Conservation (phyloP, 1,284 basidiomycete species). For the Fomes fomentarius region DNA sequence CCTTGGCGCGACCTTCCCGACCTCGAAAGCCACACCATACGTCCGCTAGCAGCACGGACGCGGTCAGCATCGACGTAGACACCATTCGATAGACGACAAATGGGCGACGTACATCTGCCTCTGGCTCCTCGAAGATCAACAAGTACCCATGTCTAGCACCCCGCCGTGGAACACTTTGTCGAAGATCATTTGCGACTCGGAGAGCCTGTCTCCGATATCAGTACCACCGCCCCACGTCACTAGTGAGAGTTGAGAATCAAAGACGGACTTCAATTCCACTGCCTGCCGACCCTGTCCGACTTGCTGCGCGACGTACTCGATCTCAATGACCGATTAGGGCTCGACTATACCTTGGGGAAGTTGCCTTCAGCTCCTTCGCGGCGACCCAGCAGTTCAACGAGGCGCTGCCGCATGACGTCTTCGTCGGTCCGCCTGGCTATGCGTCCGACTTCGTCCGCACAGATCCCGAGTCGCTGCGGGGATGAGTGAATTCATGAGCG, state of each 20-base stretch:
- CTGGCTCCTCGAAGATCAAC: constrained; percentile 85
- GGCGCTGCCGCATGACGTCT: too few species aligned
- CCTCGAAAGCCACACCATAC: constrained; percentile 87
- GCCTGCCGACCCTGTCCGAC: constrained; percentile 90
- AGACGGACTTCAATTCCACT: constrained; percentile 90
- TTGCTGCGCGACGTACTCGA: constrained; percentile 86
- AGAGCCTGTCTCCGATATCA: constrained; percentile 80
- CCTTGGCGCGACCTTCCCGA: constrained; percentile 92
- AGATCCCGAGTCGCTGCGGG: too few species aligned
- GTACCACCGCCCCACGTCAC: neutral
- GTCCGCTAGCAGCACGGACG: constrained; percentile 57
- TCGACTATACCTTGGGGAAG: constrained; percentile 98
- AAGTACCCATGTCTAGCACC: constrained; percentile 92
- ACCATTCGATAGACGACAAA: too few species aligned
- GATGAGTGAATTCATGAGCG: too few species aligned
- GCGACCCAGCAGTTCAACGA: too few species aligned
- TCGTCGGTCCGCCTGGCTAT: too few species aligned
- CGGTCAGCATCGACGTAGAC: too few species aligned
- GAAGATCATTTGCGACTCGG: constrained; percentile 98
- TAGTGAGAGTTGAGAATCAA: neutral
- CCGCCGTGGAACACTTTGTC: constrained; percentile 96
- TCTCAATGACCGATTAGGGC: constrained; percentile 92
- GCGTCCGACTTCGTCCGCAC: too few species aligned
- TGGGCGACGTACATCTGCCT: constrained; percentile 82
- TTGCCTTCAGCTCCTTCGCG: too few species aligned